These are phyloP conservation scores for Neurospora pannonica DNA, from an alignment of 495 filamentous ascomycete genomes.

Conservation along the genomic window DNA sequence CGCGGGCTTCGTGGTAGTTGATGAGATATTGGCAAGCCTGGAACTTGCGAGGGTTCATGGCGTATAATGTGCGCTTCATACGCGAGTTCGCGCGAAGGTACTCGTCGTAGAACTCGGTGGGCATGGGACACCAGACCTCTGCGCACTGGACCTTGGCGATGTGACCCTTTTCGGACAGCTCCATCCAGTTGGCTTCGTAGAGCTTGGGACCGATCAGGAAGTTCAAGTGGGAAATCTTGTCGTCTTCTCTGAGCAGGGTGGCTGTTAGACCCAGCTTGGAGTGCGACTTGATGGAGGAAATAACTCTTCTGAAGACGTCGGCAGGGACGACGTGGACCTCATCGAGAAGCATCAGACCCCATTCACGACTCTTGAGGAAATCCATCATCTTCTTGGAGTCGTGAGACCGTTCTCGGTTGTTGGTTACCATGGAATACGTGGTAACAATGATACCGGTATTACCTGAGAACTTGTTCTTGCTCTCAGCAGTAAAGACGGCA, in stretches of 20 bases:
- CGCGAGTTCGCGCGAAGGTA: conserved; percentile 53
- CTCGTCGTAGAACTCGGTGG: conserved; percentile 92
- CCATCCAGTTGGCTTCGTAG: conserved; percentile 99
- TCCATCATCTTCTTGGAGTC: conserved; percentile 98
- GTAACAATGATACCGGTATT: conserved; percentile 94
- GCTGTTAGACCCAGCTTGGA: conserved; percentile 95
- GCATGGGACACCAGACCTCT: conserved; percentile 99
- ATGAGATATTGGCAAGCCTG: conserved; percentile 96
- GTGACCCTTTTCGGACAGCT: conserved; percentile 90
- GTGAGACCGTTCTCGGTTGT: conserved; percentile 74
- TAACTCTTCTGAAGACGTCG: conserved; percentile 89
- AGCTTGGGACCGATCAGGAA: conserved; percentile 96
- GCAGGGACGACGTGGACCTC: conserved; percentile 98
- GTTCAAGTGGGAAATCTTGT: conserved; percentile 96
- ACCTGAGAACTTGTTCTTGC: conserved; percentile 80
- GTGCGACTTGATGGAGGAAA: conserved; percentile 82
- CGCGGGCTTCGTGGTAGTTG: conserved; percentile 90
- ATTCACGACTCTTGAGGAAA: conserved; percentile 82
- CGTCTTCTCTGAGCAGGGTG: conserved; percentile 89
- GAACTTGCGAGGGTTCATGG: conserved; percentile 97
- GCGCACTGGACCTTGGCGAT: conserved; percentile 97
- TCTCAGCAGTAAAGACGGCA: conserved; percentile 88
- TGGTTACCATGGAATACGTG: conserved; percentile 96
- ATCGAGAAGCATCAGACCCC: conserved; percentile 96
- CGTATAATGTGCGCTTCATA: conserved; percentile 67